Conservation (phyloP, 2,329 filamentous ascomycete genomes). For the Periglandula ipomoeae region DNA sequence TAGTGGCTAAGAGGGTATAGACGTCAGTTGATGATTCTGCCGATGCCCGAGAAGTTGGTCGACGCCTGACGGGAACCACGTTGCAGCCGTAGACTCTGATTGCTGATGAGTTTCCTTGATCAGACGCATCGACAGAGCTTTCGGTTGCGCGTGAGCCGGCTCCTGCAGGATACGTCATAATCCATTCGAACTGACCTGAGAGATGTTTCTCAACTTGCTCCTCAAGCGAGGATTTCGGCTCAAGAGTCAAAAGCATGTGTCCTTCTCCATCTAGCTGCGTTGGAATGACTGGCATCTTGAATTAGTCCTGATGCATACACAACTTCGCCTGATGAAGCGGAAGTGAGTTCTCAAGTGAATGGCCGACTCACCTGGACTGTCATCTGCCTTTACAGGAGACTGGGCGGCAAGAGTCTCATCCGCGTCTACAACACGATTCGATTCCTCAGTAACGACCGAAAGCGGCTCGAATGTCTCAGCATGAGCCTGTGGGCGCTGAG, state of each 20-base stretch:
- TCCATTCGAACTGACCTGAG: slow-evolving; percentile 42
- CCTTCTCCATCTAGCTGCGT: not conserved
- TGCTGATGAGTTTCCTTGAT: not conserved
- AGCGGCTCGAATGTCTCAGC: slow-evolving; percentile 25
- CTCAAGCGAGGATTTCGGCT: not conserved
- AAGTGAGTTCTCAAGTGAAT: not conserved
- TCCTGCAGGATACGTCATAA: slow-evolving; percentile 31
- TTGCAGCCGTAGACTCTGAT: slow-evolving; percentile 41
- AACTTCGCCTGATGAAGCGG: not conserved
- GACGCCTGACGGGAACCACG: slow-evolving; percentile 24
- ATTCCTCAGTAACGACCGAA: slow-evolving; percentile 22
- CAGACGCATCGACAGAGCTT: slow-evolving; percentile 8
- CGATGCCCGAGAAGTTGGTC: not conserved
- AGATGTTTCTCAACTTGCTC: slow-evolving; percentile 32
- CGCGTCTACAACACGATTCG: slow-evolving; percentile 7
- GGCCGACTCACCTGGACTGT: not conserved
- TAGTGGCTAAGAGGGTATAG: slow-evolving; percentile 40
- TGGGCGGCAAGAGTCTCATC: not conserved
- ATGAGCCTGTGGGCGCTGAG: slow-evolving; percentile 21
- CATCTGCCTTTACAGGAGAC: not conserved
- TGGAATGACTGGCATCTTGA: not conserved
- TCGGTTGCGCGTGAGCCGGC: slow-evolving; percentile 14
- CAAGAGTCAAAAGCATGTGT: not conserved
- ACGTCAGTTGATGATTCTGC: slow-evolving; percentile 21
- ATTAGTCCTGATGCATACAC: not conserved